These are phyloP conservation scores for Apodospora peruviana DNA, from an alignment of 495 filamentous ascomycete species.

Conservation along the genomic window DNA sequence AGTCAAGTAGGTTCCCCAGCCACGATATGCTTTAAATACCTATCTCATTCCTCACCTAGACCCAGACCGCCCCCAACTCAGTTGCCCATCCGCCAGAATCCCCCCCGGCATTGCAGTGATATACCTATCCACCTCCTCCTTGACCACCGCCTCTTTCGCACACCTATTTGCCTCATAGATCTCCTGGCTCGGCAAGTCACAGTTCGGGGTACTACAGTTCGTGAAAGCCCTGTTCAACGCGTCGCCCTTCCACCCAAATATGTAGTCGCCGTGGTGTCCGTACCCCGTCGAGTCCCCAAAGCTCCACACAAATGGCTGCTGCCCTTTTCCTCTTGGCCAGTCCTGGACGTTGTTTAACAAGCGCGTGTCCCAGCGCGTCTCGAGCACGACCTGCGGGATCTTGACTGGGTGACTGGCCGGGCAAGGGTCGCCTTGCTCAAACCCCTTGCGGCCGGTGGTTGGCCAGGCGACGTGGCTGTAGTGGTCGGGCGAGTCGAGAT, in stretches of 20 bases:
- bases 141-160: conserved; percentile 15
- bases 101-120: too few relatives aligned
- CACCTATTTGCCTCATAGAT: conserved; percentile 28
- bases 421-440: conserved; percentile 22
- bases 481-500: conserved; percentile 27
- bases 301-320: conserved; percentile 38
- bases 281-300: conserved; percentile 31
- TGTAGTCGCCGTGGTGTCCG: conserved; percentile 32
- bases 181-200: conserved; percentile 25
- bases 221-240: conserved; percentile 31
- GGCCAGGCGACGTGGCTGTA: conserved; percentile 32
- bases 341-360: conserved; percentile 26
- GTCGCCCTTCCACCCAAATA: conserved; percentile 34
- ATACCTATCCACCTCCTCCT: conserved; percentile 30
- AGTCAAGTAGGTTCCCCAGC: too few relatives aligned
- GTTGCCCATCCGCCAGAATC: too few relatives aligned
- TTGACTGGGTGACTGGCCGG: conserved; percentile 22
- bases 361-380: conserved; percentile 35
- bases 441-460: conserved; percentile 21
- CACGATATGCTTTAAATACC: too few relatives aligned
- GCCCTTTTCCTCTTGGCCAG: too few relatives aligned
- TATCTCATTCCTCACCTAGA: too few relatives aligned
- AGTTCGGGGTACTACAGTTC: conserved; percentile 25
- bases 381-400: conserved; percentile 30
- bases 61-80: too few relatives aligned